These are phyloP conservation scores for Ensete ventricosum DNA, from an alignment of 176 grass and related monocot genomes.

Conservation along the genomic window DNA sequence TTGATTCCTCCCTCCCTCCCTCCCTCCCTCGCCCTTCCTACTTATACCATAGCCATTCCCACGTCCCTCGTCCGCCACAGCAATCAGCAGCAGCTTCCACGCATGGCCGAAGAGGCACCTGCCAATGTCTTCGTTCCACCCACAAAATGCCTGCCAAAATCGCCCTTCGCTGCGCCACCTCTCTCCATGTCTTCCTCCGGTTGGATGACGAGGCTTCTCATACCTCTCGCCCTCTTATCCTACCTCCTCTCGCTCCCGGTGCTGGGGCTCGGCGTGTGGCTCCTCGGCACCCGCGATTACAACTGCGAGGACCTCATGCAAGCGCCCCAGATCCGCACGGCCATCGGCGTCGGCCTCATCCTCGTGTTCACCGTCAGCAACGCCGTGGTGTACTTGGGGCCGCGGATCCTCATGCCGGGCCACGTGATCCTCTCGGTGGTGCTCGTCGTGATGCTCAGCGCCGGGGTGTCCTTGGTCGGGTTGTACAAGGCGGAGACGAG, in stretches of 20 bases:
- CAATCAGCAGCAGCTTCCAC: no score
- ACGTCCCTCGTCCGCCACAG: no score
- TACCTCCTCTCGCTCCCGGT: slow-evolving; percentile 2
- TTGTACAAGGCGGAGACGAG: background rate
- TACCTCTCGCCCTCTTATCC: background rate
- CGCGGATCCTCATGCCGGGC: no score
- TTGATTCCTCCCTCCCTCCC: no score
- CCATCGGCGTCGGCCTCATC: background rate
- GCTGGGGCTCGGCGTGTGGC: slow-evolving; percentile 5
- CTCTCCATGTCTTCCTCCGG: background rate
- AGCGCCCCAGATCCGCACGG: background rate
- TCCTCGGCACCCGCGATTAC: slow-evolving; percentile 6
- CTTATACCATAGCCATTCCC: no score
- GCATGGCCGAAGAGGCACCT: no score
- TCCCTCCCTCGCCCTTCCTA: no score
- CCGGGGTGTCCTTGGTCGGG: background rate
- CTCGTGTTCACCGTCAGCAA: background rate
- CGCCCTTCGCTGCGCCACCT: background rate
- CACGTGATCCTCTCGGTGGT: no score
- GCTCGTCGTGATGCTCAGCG: background rate
- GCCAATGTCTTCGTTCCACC: background rate
- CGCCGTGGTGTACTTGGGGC: no score
- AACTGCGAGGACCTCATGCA: slow-evolving; percentile 8
- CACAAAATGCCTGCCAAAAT: background rate
- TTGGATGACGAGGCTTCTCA: background rate